These are phyloP conservation scores for Polytrichum commune DNA, from an alignment of 225 moss, liverwort and hornwort species.

Conservation along the genomic window DNA sequence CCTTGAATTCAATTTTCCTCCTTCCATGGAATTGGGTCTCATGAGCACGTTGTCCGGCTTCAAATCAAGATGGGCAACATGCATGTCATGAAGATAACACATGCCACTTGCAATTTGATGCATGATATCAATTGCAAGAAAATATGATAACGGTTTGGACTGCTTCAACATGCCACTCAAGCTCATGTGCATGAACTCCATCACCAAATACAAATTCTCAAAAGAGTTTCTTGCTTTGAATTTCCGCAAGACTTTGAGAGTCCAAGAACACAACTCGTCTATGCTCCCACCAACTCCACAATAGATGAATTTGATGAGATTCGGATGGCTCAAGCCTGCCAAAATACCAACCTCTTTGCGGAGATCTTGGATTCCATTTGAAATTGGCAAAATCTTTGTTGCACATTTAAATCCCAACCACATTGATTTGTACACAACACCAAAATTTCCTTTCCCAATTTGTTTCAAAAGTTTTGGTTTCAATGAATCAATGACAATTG, in stretches of 20 bases:
- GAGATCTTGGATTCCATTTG: neutral
- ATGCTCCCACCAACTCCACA: constrained; percentile 3
- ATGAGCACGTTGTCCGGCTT: constrained; percentile 24
- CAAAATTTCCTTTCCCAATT: neutral
- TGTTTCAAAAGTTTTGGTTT: neutral
- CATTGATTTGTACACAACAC: neutral
- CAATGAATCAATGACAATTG: neutral
- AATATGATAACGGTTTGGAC: neutral
- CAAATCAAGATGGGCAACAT: constrained; percentile 20
- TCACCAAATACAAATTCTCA: constrained; percentile 10
- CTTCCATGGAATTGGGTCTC: neutral
- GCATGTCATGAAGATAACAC: constrained; percentile 17
- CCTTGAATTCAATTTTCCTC: neutral
- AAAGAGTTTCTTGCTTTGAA: too few species aligned
- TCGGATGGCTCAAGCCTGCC: constrained; percentile 10
- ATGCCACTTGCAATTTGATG: constrained; percentile 21
- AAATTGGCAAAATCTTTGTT: constrained; percentile 13
- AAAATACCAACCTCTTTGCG: constrained; percentile 16
- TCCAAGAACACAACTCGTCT: neutral
- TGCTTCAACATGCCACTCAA: constrained; percentile 3
- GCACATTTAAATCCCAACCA: constrained; percentile 17
- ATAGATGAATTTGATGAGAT: constrained; percentile 18
- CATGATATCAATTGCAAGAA: constrained; percentile 18
- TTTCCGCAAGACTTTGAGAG: too few species aligned
- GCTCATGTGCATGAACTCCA: constrained; percentile 23